These are phyloP conservation scores for Hippophae gyantsensis DNA, from an alignment of 306 rosid species.

Conservation along the genomic window DNA sequence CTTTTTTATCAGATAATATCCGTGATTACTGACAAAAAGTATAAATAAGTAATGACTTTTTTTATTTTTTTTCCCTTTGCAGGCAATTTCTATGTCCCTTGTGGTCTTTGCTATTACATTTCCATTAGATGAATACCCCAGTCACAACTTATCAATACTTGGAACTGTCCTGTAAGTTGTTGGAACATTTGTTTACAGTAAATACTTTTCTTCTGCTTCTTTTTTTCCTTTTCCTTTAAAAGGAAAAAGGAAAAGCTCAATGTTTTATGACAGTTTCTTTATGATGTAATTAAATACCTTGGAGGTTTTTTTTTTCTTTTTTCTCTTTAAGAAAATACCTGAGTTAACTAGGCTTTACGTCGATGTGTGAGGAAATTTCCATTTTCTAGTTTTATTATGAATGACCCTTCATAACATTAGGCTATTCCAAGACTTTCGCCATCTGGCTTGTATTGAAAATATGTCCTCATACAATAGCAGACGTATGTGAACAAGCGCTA, in stretches of 20 bases:
- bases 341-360: too few species aligned
- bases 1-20: too few species aligned
- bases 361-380: too few species aligned
- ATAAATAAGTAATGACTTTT: neutral
- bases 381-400: neutral
- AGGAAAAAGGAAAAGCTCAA: conserved; percentile 1
- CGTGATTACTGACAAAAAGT: neutral
- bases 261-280: too few species aligned
- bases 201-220: neutral
- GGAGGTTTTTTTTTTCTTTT: too few species aligned
- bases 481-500: too few species aligned
- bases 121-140: conserved; percentile 50
- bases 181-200: conserved; percentile 19
- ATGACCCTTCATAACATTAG: neutral
- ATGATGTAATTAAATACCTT: too few species aligned
- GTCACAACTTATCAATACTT: conserved; percentile 59
- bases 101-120: conserved; percentile 44
- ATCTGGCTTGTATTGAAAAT: neutral
- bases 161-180: conserved; percentile 67
- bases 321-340: too few species aligned
- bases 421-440: neutral
- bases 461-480: too few species aligned
- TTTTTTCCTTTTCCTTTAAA: conserved; percentile 3
- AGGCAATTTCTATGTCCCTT: conserved; percentile 76
- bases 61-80: conserved; percentile 15